A percentile compares a stretch with the other conserved stretches of the same genome.
These are phyloP conservation scores for Hanseniaspora thailandica DNA, from an alignment of 805 yeast species.

Conservation along the genomic window DNA sequence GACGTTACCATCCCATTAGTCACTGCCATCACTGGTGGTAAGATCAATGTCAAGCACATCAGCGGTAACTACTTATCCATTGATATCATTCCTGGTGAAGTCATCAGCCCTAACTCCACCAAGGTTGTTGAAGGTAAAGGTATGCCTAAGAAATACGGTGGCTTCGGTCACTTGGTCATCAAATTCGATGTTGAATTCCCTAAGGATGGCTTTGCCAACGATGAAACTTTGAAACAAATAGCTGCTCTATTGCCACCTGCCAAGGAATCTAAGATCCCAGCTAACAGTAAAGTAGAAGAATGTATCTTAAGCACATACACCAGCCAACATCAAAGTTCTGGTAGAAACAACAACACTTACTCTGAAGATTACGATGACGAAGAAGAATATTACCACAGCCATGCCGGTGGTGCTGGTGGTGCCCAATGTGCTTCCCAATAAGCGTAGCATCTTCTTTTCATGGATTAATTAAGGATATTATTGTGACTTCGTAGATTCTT, in stretches of 20 bases:
- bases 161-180: constrained; percentile 74
- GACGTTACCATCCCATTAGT: constrained; percentile 81
- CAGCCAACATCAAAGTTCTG: constrained; percentile 43
- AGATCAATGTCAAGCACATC: constrained; percentile 73
- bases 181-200: constrained; percentile 90
- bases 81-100: constrained; percentile 79
- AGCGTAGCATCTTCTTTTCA: no score
- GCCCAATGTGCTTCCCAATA: constrained; percentile 84
- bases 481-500: not conserved
- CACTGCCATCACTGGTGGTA: constrained; percentile 96
- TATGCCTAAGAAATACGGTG: constrained; percentile 92
- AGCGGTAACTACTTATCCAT: constrained; percentile 86
- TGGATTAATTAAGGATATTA: not conserved
- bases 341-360: constrained; percentile 32
- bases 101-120: constrained; percentile 68
- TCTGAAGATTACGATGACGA: constrained; percentile 56
- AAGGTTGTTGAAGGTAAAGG: constrained; percentile 87
- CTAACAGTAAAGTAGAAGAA: constrained; percentile 68
- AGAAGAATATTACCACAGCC: constrained; percentile 28
- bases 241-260: constrained; percentile 75
- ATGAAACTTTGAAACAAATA: constrained; percentile 59
- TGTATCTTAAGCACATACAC: constrained; percentile 60
- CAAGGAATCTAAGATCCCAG: constrained; percentile 48
- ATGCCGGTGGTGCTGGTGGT: constrained; percentile 27
- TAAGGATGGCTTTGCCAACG: constrained; percentile 53